Conservation (phyloP, 1,284 basidiomycete genomes). For the Phellinidium pouzarii region DNA sequence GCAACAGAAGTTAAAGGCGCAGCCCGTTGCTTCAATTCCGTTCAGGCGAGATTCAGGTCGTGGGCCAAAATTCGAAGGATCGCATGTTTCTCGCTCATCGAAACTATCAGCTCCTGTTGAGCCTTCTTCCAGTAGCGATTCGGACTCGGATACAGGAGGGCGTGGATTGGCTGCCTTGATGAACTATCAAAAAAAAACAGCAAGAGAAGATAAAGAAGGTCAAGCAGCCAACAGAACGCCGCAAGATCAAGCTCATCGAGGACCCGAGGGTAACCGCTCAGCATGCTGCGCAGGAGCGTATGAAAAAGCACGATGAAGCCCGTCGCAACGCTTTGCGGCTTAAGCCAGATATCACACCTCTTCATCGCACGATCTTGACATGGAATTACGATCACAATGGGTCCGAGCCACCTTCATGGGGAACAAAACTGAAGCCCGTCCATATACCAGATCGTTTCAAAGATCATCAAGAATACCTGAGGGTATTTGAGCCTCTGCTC, state of each 20-base stretch:
- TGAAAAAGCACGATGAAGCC: constrained; percentile 53
- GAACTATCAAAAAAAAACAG: not conserved
- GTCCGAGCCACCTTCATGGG: constrained; percentile 46
- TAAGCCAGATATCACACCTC: constrained; percentile 74
- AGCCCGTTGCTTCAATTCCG: not conserved
- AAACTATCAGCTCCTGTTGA: constrained; percentile 17
- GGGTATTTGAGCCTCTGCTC: constrained; percentile 82
- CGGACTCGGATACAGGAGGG: constrained; percentile 42
- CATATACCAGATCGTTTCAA: constrained; percentile 64
- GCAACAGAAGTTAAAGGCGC: not conserved
- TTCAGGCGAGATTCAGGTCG: not conserved
- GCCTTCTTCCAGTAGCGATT: constrained; percentile 36
- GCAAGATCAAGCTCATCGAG: constrained; percentile 69
- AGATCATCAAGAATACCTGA: constrained; percentile 64
- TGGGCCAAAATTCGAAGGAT: constrained; percentile 12
- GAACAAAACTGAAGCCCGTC: constrained; percentile 29
- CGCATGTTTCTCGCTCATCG: not conserved
- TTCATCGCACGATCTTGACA: constrained; percentile 78
- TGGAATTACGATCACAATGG: constrained; percentile 81
- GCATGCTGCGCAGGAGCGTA: constrained; percentile 41
- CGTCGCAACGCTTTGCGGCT: constrained; percentile 64
- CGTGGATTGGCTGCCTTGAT: constrained; percentile 18
- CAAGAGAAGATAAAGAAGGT: constrained; percentile 31
- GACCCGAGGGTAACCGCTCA: constrained; percentile 35
- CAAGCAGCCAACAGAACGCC: constrained; percentile 50